Evolutionary conservation across 441 rosid species (phyloP).

Genomic region (Populus hybrid): DNA sequence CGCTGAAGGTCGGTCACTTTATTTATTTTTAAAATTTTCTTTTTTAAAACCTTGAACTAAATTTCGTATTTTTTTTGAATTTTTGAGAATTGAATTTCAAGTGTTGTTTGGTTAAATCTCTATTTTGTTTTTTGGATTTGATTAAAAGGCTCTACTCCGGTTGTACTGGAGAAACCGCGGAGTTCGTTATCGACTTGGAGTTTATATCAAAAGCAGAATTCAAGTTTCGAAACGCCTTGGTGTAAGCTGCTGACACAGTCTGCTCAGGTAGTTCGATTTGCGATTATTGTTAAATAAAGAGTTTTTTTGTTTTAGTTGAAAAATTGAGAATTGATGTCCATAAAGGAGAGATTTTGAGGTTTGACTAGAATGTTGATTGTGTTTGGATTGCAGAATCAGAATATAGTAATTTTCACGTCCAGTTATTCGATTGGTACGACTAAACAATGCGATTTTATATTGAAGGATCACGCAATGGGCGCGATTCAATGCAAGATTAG

Average conservation of each 20-base stretch:
- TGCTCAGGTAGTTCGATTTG: constrained; percentile 44
- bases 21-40: background rate
- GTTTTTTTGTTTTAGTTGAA: constrained; percentile 18
- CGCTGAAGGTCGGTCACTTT: constrained; percentile 48
- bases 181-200: constrained; percentile 49
- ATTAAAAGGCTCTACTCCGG: constrained; percentile 47
- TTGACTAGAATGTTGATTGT: background rate
- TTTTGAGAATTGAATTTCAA: background rate
- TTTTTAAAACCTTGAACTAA: background rate
- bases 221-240: constrained; percentile 54
- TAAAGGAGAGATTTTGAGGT: background rate
- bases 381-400: constrained; percentile 48
- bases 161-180: constrained; percentile 48
- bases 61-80: background rate
- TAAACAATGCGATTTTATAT: constrained; percentile 38
- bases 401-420: constrained; percentile 32
- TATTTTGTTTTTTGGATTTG: background rate
- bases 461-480: constrained; percentile 55
- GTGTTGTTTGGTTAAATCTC: constrained; percentile 10
- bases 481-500: constrained; percentile 58
- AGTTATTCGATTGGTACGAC: constrained; percentile 60
- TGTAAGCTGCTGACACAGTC: constrained; percentile 61
- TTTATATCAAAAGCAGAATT: constrained; percentile 40
- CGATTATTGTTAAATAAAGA: background rate
- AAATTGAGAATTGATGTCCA: background rate